phyloP scores from a whole-genome alignment of 176 grass and related monocot genomes.

The Eleusine indica region DNA sequence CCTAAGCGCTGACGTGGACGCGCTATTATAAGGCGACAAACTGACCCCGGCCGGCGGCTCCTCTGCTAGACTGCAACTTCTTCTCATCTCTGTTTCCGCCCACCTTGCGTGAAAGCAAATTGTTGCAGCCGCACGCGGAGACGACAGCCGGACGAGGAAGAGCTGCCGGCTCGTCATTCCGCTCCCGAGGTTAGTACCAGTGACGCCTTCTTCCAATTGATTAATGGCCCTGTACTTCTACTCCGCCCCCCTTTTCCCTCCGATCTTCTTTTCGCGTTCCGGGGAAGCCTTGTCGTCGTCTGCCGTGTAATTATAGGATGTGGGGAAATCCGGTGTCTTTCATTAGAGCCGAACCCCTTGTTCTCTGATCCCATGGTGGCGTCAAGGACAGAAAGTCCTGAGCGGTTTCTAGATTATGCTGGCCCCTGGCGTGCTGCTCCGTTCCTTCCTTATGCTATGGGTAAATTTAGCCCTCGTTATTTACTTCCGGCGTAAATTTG shows the following conservation, averaged over 20 bases:
- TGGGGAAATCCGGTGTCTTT: background rate
- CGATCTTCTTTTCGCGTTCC: background rate
- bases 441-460: no score
- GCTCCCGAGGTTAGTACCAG: background rate
- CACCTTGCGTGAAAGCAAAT: background rate
- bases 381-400: background rate
- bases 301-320: background rate
- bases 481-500: background rate
- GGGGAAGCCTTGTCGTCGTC: background rate
- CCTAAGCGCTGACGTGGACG: no score
- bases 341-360: background rate
- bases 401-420: background rate
- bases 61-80: background rate
- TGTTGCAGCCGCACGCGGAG: background rate
- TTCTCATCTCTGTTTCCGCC: background rate
- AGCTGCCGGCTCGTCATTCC: background rate
- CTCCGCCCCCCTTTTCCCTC: no score
- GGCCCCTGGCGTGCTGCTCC: background rate
- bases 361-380: background rate
- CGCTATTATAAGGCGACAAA: no score
- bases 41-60: no score
- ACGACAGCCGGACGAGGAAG: background rate
- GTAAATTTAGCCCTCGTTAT: background rate
- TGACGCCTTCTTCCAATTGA: background rate
- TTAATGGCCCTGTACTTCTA: background rate